These are phyloP conservation scores for Eragrostis tef DNA, from an alignment of 202 grass and related monocot species.

Conservation along the genomic window DNA sequence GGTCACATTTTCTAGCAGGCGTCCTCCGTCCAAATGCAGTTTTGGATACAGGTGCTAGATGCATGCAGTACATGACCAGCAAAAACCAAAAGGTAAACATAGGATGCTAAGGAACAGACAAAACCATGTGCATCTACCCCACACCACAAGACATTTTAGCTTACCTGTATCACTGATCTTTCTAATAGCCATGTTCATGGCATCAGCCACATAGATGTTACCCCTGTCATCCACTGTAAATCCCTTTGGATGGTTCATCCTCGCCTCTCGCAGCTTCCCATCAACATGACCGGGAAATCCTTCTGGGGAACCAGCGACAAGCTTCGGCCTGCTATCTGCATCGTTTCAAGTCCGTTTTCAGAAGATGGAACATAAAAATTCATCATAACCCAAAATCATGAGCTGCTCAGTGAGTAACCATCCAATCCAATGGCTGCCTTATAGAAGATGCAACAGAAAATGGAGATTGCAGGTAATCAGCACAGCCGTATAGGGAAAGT, in stretches of 20 bases:
- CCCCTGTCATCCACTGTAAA: conserved; percentile 86
- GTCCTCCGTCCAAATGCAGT: conserved; percentile 19
- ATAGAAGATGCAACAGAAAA: conserved; percentile 20
- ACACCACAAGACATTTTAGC: conserved; percentile 50
- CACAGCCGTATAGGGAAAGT: conserved; percentile 30
- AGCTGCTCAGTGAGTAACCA: neutral
- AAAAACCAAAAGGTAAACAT: conserved; percentile 57
- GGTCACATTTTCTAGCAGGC: conserved; percentile 9
- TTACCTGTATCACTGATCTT: conserved; percentile 98
- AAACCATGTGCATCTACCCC: conserved; percentile 59
- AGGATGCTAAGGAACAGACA: conserved; percentile 63
- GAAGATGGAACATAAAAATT: conserved; percentile 23
- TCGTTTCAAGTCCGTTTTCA: conserved; percentile 36
- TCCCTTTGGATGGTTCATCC: conserved; percentile 95
- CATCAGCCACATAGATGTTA: conserved; percentile 96
- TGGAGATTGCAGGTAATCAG: neutral
- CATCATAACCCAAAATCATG: conserved; percentile 31
- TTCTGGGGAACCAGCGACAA: conserved; percentile 85
- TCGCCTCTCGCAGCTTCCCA: conserved; percentile 77
- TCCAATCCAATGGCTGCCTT: neutral
- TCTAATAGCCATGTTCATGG: conserved; percentile 97
- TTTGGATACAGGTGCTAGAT: conserved; percentile 46
- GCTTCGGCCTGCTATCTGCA: conserved; percentile 94
- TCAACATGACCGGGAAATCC: conserved; percentile 88
- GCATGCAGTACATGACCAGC: conserved; percentile 27